phyloP scores from a whole-genome alignment of 2,329 filamentous ascomycete genomes.

The Sclerotinia glacialis region DNA sequence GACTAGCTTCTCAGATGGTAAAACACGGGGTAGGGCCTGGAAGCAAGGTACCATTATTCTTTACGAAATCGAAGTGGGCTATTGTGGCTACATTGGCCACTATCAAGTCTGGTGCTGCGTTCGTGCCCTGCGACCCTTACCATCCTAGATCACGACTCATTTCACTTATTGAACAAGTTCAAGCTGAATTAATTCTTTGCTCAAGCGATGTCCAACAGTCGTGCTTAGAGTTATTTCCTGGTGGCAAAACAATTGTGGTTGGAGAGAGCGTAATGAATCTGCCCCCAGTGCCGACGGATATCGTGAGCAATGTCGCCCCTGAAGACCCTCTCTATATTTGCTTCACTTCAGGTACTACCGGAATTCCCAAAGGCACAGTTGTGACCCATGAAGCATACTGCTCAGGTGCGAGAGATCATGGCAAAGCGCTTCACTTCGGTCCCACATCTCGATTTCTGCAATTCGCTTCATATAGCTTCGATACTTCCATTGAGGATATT shows the following conservation, averaged over 20 bases:
- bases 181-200: slow-evolving; percentile 23
- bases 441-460: slow-evolving; percentile 26
- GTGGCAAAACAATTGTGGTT: slow-evolving; percentile 5
- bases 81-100: slow-evolving; percentile 37
- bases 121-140: slow-evolving; percentile 38
- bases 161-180: slow-evolving; percentile 22
- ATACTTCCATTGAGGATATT: slow-evolving; percentile 29
- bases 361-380: slow-evolving; percentile 42
- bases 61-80: slow-evolving; percentile 37
- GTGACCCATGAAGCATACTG: slow-evolving; percentile 17
- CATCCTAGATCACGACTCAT: slow-evolving; percentile 33
- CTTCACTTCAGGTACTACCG: slow-evolving; percentile 47
- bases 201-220: not conserved
- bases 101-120: slow-evolving; percentile 36
- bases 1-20: slow-evolving; percentile 22
- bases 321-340: slow-evolving; percentile 42
- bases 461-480: slow-evolving; percentile 31
- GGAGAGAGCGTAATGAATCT: not conserved
- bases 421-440: slow-evolving; percentile 34
- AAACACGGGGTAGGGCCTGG: slow-evolving; percentile 27
- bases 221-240: not conserved
- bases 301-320: slow-evolving; percentile 6
- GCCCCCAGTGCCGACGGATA: not conserved
- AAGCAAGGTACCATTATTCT: slow-evolving; percentile 32
- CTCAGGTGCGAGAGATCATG: slow-evolving; percentile 30